Evolutionary conservation across 2,329 filamentous ascomycete species (phyloP).

Genomic region (Ceratocystis cubensis): DNA sequence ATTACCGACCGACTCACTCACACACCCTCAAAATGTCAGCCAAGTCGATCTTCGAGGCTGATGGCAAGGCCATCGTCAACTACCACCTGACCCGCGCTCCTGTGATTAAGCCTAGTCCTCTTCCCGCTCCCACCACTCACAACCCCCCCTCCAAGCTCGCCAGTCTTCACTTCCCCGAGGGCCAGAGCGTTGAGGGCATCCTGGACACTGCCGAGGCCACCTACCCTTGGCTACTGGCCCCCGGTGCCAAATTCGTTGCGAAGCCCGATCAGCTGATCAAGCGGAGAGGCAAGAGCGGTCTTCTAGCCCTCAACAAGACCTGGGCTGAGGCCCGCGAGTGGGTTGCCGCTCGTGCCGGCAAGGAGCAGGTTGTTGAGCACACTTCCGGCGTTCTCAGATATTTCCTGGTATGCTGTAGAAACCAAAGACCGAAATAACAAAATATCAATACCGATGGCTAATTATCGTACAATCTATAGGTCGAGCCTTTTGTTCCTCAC

Average conservation of each 20-base stretch:
- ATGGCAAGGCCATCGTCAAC: conserved; percentile 99
- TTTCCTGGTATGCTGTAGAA: conserved; percentile 52
- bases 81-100: conserved; percentile 97
- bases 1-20: conserved; percentile 25
- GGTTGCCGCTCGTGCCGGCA: conserved; percentile 85
- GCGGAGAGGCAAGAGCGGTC: conserved; percentile 96
- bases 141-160: conserved; percentile 86
- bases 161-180: conserved; percentile 84
- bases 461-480: conserved; percentile 12
- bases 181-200: conserved; percentile 67
- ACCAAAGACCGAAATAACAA: not conserved
- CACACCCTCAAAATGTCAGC: conserved; percentile 35
- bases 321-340: conserved; percentile 90
- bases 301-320: conserved; percentile 90
- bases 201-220: conserved; percentile 92
- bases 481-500: conserved; percentile 97
- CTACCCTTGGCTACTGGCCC: conserved; percentile 85
- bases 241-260: conserved; percentile 84
- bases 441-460: not conserved
- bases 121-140: conserved; percentile 71
- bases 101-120: conserved; percentile 95
- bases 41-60: conserved; percentile 96
- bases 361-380: conserved; percentile 85
- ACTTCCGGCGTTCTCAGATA: conserved; percentile 78
- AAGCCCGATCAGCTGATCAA: conserved; percentile 99